Base-by-base conservation (phyloP, 1,284 basidiomycete species). In the Boletus smithii region DNA sequence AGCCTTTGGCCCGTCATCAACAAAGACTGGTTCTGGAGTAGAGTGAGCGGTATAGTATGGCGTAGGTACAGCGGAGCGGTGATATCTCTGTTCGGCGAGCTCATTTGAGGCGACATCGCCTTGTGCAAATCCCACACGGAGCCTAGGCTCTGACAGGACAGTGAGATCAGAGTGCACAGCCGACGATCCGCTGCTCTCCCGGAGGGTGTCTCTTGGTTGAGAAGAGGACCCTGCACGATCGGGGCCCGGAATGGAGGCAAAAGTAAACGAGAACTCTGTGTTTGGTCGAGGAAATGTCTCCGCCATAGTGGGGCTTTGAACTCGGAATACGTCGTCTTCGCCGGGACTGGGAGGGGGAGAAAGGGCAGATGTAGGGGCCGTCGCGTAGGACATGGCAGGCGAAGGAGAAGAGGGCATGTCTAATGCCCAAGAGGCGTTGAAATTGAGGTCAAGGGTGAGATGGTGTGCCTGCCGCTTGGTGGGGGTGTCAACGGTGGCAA, bases 11-110 rank as follows among this genome's bases (percentile, higher is more conserved):
- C 41, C 51, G 48, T 54, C 48, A 41, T 51, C 37, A 18, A 37
- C 36, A 22, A 42, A 38, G 23, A 51, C 49, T 35, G 64, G 64
- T 36, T 68, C 63, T 14, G 63, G 65, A 11, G 65, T 65, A 20
- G 66, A 65, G 20, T 60, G 49, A 29, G 65, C 63, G 24, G 63
- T 65, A 31, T 65, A 67, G 42, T 67, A 68, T 8, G 66, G 65
- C 38, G 63, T 68, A 30, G 57, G 52, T 42, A 50, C 40, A 23
- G 56, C 43, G 42, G 62, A 53, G 49, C 55, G 60, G 45, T 43
- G 50, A 49, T 54, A 53, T 47, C 43, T 37, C 23, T 53, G 63
- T 26, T 54, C 47, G 26, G 49, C 7, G 24, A 23, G 16, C 24
- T 39, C 50, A 33, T 53, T 34, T 7, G 42, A 43, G 37, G 46